Base-by-base conservation (phyloP, 768 basidiomycete genomes). In the Lactarius quietus region DNA sequence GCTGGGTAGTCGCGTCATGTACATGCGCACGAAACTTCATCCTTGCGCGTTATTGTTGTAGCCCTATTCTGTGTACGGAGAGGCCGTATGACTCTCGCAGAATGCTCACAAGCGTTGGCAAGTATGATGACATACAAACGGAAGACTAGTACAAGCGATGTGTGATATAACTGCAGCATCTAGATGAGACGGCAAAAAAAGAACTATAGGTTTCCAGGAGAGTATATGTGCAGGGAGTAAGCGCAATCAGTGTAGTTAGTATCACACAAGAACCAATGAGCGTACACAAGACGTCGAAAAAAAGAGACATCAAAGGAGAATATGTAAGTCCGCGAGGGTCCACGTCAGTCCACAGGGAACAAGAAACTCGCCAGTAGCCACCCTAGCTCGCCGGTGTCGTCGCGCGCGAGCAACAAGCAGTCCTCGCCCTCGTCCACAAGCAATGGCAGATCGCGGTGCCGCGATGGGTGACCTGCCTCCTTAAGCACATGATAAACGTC, bases 331-430 rank as follows among this genome's bases (percentile, higher is more conserved):
- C 20, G 3, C 31, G 31, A 35, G 9, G 10, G 60, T 62, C 61
- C 59, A 18, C n/a, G n/a, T 69, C 74, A 76, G 67, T 80, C 81
- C 64, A 86, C 70, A 10, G 89, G 89, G 31, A 87, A 80, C 73
- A 93, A 74, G 75, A 92, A 93, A 73, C 91, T 92, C 39, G 91
- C 91, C 67, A 93, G 74, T 3, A 87, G 87, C 92, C 92, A 93
- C 0, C 91, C 91, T 20, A 92, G 81, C 12, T 81, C 78, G 14
- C 83, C 82, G 5, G 67, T 62, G 38, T 71, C 74, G 73, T 88
- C 84, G 51, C 90, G 78, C 67, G 87, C 90, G 29, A 93, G 81
- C 60, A 93, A 76, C 67, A 93, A 76, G 76, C 91, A 92, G 70
- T 93, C 92, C 52, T 84, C 83, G 14, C 81, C 81, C 68, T 91